Conservation (phyloP, 1,284 basidiomycete genomes). For the Cutaneotrichosporon sp. region DNA sequence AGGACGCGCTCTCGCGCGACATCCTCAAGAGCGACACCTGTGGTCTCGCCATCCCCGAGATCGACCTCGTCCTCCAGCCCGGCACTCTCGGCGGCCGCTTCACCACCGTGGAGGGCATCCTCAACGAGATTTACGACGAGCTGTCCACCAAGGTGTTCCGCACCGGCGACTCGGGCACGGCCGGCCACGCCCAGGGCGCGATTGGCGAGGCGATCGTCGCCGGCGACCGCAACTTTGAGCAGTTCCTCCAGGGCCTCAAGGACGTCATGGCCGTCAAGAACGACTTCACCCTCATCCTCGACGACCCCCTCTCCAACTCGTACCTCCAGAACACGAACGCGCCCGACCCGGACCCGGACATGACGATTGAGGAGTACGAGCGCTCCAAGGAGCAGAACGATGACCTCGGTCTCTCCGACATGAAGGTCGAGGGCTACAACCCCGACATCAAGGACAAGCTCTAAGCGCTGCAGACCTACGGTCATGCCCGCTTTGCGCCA, state of each 20-base stretch:
- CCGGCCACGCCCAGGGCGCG: constrained; percentile 41
- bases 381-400: constrained; percentile 91
- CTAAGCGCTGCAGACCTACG: constrained; percentile 1
- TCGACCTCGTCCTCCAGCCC: constrained; percentile 86
- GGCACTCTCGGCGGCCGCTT: constrained; percentile 98
- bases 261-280: constrained; percentile 71
- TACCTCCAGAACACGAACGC: constrained; percentile 95
- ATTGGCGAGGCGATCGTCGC: constrained; percentile 49
- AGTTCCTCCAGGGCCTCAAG: constrained; percentile 79
- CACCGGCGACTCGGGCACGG: constrained; percentile 48
- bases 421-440: constrained; percentile 85
- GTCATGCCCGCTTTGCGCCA: neutral
- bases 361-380: constrained; percentile 80
- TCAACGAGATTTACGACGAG: constrained; percentile 95
- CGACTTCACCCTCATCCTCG: constrained; percentile 88
- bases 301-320: constrained; percentile 94
- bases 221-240: constrained; percentile 64
- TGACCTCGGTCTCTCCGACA: constrained; percentile 94
- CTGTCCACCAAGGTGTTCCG: constrained; percentile 87
- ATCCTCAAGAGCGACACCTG: constrained; percentile 95
- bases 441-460: constrained; percentile 33
- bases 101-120: constrained; percentile 93
- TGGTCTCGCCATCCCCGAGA: constrained; percentile 89
- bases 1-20: constrained; percentile 91
- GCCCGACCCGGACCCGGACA: constrained; percentile 87